Percentiles rank a stretch among this genome's conserved stretches.
phyloP scores from a whole-genome alignment of 2,329 filamentous ascomycete species.

The Scorias spongiosa region DNA sequence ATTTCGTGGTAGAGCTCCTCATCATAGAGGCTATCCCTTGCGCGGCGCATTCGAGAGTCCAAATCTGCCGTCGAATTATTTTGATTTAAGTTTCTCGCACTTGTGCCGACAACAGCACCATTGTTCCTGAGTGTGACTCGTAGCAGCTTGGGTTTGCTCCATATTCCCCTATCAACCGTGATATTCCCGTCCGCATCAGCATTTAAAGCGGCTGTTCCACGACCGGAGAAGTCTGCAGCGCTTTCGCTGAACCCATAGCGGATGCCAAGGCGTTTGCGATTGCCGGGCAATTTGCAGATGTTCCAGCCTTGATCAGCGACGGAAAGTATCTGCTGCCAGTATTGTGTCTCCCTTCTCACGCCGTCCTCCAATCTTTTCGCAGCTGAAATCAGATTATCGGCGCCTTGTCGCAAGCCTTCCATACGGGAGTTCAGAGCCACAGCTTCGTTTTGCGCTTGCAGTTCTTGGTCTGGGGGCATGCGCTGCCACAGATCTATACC shows the following conservation, averaged over 20 bases:
- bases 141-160: conserved; percentile 42
- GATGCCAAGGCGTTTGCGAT: conserved; percentile 57
- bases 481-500: conserved; percentile 47
- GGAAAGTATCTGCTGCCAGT: conserved; percentile 74
- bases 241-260: conserved; percentile 78
- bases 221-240: conserved; percentile 43
- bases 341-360: conserved; percentile 64
- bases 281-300: conserved; percentile 59
- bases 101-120: conserved; percentile 43
- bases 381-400: conserved; percentile 58
- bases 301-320: conserved; percentile 79
- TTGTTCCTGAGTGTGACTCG: conserved; percentile 50
- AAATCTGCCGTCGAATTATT: conserved; percentile 41
- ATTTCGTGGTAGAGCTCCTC: conserved; percentile 88
- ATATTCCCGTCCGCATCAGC: conserved; percentile 61
- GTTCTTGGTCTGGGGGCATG: conserved; percentile 41
- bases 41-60: conserved; percentile 55
- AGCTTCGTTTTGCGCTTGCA: conserved; percentile 22
- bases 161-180: conserved; percentile 52
- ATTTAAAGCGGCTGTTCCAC: conserved; percentile 67
- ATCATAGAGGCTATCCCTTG: conserved; percentile 64
- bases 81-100: conserved; percentile 20
- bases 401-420: conserved; percentile 58
- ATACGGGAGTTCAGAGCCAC: conserved; percentile 59
- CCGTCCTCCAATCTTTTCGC: conserved; percentile 60